Base-by-base conservation (phyloP, 768 basidiomycete species). In the Tubosaeta brunneosetosa region DNA sequence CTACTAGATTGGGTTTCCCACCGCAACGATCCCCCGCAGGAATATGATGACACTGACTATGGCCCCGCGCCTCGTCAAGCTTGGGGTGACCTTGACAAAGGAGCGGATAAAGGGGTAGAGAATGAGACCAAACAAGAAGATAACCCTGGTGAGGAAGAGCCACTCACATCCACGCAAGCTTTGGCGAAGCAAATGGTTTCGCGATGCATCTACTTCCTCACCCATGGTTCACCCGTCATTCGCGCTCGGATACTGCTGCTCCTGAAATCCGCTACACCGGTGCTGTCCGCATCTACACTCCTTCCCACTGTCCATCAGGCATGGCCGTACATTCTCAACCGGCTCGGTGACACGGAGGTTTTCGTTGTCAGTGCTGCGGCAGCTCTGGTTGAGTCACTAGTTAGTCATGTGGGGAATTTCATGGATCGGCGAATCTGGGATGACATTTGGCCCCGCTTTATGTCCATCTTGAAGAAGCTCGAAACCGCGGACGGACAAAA, bases 281-380 rank as follows among this genome's bases (percentile, higher is more conserved):
- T 94, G 6, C 74, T 85, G 19, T 79, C 78, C 0, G 85, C 86
- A 61, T 81, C 84, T 12, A 82, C 86, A 14, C 78, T 97, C 16
- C 78, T 98, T 37, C 89, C 93, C 2, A 78, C 88, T 5, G 80
- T 97, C 33, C 90, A 98, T 68, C 79, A 80, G 19, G 87, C 90
- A 2, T 99, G 97, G 97, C 91, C 92, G n/a, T 91, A 86, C 67
- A 82, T 99, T 59, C 71, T 98, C 50, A 92, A 92, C 59, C 80
- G 95, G 8, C 75, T 98, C 12, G 65, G 68, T 13, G 91, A 93
- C 61, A 41, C 75, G 0, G 88, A 94, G 63, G 72, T 83, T 0
- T 94, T 83, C 60, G 92, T 98, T 27, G 81, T 93, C 55, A 80
- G 80, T 49, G 86, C 88, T 22, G 85, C 91, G 1, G 84, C 87